Evolutionary conservation across 2,329 filamentous ascomycete genomes (phyloP), one percentile per base, ranked within the genome.

Genomic region (Mariannaea elegans): DNA sequence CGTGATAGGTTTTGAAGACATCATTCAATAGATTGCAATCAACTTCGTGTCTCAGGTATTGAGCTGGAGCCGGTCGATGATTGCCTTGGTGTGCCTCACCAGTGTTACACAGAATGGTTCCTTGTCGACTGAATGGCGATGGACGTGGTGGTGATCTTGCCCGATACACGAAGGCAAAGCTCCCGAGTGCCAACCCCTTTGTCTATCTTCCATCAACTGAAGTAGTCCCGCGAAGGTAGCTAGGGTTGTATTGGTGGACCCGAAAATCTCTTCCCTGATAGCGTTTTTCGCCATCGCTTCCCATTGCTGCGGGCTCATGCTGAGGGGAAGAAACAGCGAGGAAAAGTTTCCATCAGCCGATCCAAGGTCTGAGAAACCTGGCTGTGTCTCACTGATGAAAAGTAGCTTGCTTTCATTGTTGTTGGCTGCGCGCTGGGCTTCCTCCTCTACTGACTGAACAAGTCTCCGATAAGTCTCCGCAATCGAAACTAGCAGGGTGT

Each of bases 391-490:
- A 14, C 34, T 47, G 16, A 71, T 52, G 14, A 46, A 56, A 5
- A 71, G 7, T 0, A 31, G 18, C 21, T 70, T 71, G 12, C 42
- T 34, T 45, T 71, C 65, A 4, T 55, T 52, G 1, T 56, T 56
- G 16, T 61, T 45, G 7, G 56, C 50, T 4, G 68, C 66, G 14
- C 64, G 62, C 24, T 50, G 56, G 3, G 64, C 49, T 38, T 71
- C 68, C 1, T 65, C 62, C 3, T 70, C 64, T 2, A 71, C 61
- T 16, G 59, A 67, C 2, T 61, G 45, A 2, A 66, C 47, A 16
- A 70, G 57, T 56, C 63, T 70, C 45, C 65, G 70, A 3, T 67
- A 71, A 13, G 60, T 63, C 47, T 71, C 68, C 0, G 68, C 68
- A 5, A 71, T 61, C 2, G 68, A 71, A 10, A 67, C 45, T 1